Percentiles rank a stretch among this genome's conserved stretches.
These are phyloP conservation scores for Pezicula rhizophila DNA, from an alignment of 2,329 filamentous ascomycete genomes.

Conservation along the genomic window DNA sequence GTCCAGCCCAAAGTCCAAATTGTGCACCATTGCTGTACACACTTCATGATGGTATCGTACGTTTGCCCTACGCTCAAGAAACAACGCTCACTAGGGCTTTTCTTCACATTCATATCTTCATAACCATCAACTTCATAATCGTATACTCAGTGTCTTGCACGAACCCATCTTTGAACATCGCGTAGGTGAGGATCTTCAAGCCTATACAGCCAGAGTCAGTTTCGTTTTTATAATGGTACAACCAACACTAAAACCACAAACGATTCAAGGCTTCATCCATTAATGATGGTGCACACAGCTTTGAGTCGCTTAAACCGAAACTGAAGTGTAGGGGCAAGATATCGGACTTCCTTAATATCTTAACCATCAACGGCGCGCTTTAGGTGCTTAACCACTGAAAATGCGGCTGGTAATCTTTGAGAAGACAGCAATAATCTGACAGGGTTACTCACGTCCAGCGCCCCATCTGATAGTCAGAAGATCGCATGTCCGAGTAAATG, in stretches of 20 bases:
- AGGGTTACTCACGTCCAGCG: constrained; percentile 43
- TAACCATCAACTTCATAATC: background rate
- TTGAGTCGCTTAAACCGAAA: too few relatives aligned
- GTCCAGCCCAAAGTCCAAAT: constrained; percentile 4
- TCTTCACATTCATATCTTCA: constrained; percentile 1
- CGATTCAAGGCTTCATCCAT: too few relatives aligned
- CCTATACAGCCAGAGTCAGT: too few relatives aligned
- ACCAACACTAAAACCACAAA: too few relatives aligned
- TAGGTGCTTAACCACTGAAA: too few relatives aligned
- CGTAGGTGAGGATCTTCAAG: constrained; percentile 54
- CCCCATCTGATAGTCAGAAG: constrained; percentile 46
- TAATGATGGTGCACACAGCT: too few relatives aligned
- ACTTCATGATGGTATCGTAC: background rate
- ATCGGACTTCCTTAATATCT: too few relatives aligned
- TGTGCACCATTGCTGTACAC: constrained; percentile 1
- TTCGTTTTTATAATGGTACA: too few relatives aligned
- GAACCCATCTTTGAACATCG: constrained; percentile 53
- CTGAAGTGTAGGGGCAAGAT: too few relatives aligned
- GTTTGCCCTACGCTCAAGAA: background rate
- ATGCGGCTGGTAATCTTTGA: too few relatives aligned
- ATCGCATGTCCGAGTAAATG: constrained; percentile 49
- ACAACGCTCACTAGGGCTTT: background rate
- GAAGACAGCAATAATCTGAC: too few relatives aligned
- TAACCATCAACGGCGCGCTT: too few relatives aligned
- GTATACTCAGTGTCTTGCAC: constrained; percentile 28